Evolutionary conservation across 176 grass and related monocot genomes (phyloP), one percentile per base, ranked within the genome.

Genomic region (Aechmea fasciata): DNA sequence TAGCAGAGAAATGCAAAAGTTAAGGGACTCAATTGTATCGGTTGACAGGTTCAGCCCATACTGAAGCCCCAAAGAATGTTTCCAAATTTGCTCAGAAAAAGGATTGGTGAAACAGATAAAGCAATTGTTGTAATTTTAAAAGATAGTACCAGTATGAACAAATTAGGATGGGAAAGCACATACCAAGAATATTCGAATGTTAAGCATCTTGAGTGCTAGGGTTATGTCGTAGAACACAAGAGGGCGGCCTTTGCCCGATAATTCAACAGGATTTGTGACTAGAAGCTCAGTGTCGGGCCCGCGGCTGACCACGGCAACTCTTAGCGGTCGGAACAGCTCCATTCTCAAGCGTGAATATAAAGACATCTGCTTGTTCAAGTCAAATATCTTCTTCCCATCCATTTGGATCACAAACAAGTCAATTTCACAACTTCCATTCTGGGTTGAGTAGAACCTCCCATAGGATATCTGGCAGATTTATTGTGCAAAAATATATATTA

Each of bases 221-320:
- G 73, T 75, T 61, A 66, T 75, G 57, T 66, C 73, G n/a, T 75
- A 66, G 61, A 75, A 75, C 23, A 75, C 63, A 66, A 75, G 62
- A 52, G 73, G 63, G 29, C 62, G 63, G 63, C 73, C 73, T 49
- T 53, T 75, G 49, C 73, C 49, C 1, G 47, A 75, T 53, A 75
- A 41, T 66, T 75, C 73, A 19, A 75, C 50, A 13, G 49, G 49
- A 66, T 66, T 75, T 8, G 49, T 50, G 11, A 66, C 73, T 2
- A 75, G 48, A 65, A 75, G 73, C 61, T 75, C 63, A 12, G 23
- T 66, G 1, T 75, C 73, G 9, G 63, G 73, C 1, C 63, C 73
- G n/a, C 73, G 73, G 23, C 73, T 75, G 13, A 66, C 73, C 48
- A 66, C 49, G 20, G 22, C 51, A 2, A 66, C 63, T 28, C 23